These are phyloP conservation scores for Arabis alpina DNA, from an alignment of 345 rosid species.

Conservation along the genomic window DNA sequence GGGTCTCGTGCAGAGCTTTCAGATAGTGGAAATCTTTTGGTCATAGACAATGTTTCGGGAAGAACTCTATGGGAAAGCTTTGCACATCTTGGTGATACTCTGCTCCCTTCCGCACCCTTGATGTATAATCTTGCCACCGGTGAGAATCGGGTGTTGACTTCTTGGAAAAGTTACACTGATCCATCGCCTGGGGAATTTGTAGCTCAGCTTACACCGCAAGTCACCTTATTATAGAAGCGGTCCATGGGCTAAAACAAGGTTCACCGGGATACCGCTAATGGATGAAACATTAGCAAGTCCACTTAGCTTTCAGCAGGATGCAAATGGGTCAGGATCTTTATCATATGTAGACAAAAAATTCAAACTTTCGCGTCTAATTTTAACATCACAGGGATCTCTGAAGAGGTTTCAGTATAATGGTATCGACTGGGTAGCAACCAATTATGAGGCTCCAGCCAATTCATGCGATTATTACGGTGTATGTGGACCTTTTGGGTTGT, in stretches of 20 bases:
- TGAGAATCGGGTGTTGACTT: conserved; percentile 34
- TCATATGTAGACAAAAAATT: background rate
- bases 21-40: conserved; percentile 61
- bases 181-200: conserved; percentile 49
- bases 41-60: conserved; percentile 45
- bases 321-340: background rate
- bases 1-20: conserved; percentile 52
- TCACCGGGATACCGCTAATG: conserved; percentile 9
- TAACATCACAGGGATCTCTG: conserved; percentile 21
- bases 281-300: conserved; percentile 2
- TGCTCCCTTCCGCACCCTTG: conserved; percentile 33
- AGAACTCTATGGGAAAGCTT: conserved; percentile 42
- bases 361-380: background rate
- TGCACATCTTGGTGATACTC: conserved; percentile 38
- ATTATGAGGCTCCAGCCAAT: background rate
- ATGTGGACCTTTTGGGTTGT: conserved; percentile 37
- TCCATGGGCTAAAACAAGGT: conserved; percentile 45
- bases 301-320: conserved; percentile 22
- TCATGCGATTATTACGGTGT: conserved; percentile 6
- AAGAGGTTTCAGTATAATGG: background rate
- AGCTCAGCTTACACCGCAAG: conserved; percentile 23
- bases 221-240: conserved; percentile 36
- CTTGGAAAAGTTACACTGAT: conserved; percentile 47
- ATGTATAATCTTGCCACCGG: conserved; percentile 21
- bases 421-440: background rate